phyloP scores from a whole-genome alignment of 331 rosid genomes.

The Acacia concinna region DNA sequence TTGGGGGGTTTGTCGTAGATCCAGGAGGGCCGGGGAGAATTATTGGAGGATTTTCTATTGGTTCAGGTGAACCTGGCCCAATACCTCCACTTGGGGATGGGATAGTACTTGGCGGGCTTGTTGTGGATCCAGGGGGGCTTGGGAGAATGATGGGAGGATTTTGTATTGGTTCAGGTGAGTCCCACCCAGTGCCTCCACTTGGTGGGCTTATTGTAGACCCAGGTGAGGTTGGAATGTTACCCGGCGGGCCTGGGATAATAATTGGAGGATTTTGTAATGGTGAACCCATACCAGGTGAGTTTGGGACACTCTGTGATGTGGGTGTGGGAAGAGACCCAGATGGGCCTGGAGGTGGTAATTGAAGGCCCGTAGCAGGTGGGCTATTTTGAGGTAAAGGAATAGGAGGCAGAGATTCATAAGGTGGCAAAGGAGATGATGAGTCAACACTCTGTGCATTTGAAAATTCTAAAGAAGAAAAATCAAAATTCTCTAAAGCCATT shows the following conservation, averaged over 20 bases:
- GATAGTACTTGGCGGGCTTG: conserved; percentile 31
- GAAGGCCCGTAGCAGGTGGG: conserved; percentile 35
- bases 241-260: conserved; percentile 41
- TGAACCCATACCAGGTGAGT: conserved; percentile 41
- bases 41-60: conserved; percentile 35
- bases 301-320: conserved; percentile 36
- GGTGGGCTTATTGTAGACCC: conserved; percentile 25
- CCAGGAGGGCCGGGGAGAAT: conserved; percentile 45
- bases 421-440: conserved; percentile 74
- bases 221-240: conserved; percentile 36
- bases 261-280: conserved; percentile 43
- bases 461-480: conserved; percentile 39
- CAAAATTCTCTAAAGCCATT: conserved; percentile 44
- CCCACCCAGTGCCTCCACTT: conserved; percentile 28
- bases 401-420: conserved; percentile 78
- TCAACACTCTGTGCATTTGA: conserved; percentile 55
- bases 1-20: conserved; percentile 19
- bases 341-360: conserved; percentile 34
- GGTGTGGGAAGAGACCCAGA: conserved; percentile 40
- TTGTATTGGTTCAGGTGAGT: conserved; percentile 36
- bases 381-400: conserved; percentile 48
- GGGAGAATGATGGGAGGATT: conserved; percentile 41
- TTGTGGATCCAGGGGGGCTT: conserved; percentile 34
- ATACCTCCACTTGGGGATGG: conserved; percentile 37
- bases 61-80: conserved; percentile 41